These are phyloP conservation scores for Effrenium voratum DNA, from an alignment of 73 alveolate species.

Conservation along the genomic window DNA sequence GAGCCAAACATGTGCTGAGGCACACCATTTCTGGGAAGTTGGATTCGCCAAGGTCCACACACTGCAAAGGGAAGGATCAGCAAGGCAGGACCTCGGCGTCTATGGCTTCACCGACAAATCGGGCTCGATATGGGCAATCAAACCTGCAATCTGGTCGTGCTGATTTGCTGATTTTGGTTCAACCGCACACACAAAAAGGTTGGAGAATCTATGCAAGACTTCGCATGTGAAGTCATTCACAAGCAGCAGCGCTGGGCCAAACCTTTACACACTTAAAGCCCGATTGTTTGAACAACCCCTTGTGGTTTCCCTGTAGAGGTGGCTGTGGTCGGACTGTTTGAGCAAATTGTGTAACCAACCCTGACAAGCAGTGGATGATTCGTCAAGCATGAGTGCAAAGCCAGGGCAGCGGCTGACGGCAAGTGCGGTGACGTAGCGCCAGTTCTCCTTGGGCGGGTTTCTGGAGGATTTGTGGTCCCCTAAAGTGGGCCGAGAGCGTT, in stretches of 20 bases:
- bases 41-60: too few species aligned
- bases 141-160: too few species aligned
- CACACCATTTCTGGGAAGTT: background rate
- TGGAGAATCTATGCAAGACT: background rate
- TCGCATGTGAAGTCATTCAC: background rate
- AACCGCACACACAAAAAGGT: background rate
- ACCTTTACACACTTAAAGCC: too few species aligned
- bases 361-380: background rate
- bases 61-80: conserved; percentile 82
- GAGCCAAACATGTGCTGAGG: background rate
- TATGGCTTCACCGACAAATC: too few species aligned
- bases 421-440: conserved; percentile 85
- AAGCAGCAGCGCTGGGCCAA: background rate
- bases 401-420: conserved; percentile 6
- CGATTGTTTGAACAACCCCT: too few species aligned
- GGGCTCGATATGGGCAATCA: too few species aligned
- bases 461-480: too few species aligned
- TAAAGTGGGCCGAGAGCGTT: too few species aligned
- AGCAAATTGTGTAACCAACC: too few species aligned
- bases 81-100: conserved; percentile 42
- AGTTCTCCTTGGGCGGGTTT: conserved; percentile 39
- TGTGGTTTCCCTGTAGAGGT: too few species aligned
- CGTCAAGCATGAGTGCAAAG: background rate
- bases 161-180: background rate
- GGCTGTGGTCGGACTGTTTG: too few species aligned